Percentiles rank a stretch among this genome's conserved stretches.
Conservation (phyloP, 345 rosid genomes). For the Ricinus communis region DNA sequence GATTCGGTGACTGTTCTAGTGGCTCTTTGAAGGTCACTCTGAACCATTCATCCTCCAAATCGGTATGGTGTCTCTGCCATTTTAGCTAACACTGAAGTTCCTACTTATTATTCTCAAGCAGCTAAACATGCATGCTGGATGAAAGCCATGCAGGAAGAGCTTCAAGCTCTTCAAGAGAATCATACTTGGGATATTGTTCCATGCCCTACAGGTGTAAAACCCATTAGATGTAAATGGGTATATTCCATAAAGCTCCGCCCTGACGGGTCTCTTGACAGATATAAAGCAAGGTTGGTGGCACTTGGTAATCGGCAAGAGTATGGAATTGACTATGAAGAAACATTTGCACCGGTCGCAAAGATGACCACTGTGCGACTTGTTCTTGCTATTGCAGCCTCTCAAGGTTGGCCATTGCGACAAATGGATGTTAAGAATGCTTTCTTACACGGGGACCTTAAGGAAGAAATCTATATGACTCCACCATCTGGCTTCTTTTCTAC, state of each 20-base stretch:
- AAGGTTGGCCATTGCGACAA: neutral
- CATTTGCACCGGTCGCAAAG: neutral
- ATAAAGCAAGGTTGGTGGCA: neutral
- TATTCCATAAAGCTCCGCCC: neutral
- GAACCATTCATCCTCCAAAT: neutral
- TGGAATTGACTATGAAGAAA: constrained; percentile 3
- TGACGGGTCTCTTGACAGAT: neutral
- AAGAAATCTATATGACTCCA: too few species aligned
- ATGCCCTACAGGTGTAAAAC: neutral
- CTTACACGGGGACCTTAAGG: too few species aligned
- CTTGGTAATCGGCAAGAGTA: neutral
- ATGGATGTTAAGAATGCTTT: too few species aligned
- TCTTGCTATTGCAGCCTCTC: constrained; percentile 2
- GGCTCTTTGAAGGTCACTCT: neutral
- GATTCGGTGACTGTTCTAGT: neutral
- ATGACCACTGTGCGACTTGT: constrained; percentile 4
- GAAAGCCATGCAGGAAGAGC: neutral
- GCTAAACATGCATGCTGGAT: too few species aligned
- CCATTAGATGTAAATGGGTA: too few species aligned
- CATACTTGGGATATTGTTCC: neutral
- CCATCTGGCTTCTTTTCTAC: too few species aligned
- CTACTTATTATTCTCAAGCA: too few species aligned
- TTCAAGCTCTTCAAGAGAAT: neutral
- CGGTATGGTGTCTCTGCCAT: constrained; percentile 1
- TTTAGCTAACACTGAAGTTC: too few species aligned